Conservation (phyloP, 1,284 basidiomycete species). For the Omphalotus olearius region DNA sequence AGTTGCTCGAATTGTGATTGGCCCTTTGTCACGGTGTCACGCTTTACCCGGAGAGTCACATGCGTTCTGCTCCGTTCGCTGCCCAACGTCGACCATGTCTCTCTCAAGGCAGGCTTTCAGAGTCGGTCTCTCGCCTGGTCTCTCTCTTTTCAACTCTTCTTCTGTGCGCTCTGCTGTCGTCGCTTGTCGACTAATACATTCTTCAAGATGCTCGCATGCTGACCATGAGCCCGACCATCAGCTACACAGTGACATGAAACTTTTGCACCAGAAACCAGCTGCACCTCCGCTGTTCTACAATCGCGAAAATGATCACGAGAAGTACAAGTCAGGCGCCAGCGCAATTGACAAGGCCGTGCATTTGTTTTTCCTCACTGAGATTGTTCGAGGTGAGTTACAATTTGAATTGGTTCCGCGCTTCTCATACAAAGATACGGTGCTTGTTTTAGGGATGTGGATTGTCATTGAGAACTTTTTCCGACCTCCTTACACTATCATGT, state of each 20-base stretch:
- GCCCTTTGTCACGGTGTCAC: conserved; percentile 32
- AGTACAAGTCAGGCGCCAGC: conserved; percentile 77
- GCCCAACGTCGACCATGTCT: conserved; percentile 47
- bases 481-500: conserved; percentile 98
- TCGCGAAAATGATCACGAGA: conserved; percentile 45
- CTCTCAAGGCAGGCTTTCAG: conserved; percentile 28
- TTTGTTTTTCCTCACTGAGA: conserved; percentile 99
- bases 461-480: conserved; percentile 98
- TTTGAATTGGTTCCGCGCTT: conserved; percentile 1
- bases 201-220: conserved; percentile 32
- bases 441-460: conserved; percentile 89
- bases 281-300: conserved; percentile 11
- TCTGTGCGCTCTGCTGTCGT: conserved; percentile 33
- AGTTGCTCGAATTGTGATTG: conserved; percentile 49
- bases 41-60: conserved; percentile 19
- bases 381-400: conserved; percentile 75
- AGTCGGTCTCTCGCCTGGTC: conserved; percentile 6
- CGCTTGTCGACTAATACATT: conserved; percentile 44
- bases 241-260: conserved; percentile 32
- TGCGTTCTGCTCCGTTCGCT: conserved; percentile 2
- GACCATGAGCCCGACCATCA: conserved; percentile 16
- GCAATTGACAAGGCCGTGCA: conserved; percentile 95
- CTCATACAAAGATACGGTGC: neutral
- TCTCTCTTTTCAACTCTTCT: conserved; percentile 14
- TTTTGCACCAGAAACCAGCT: conserved; percentile 8